Conservation (phyloP, 345 rosid genomes). For the Eucalyptus polyanthemos region DNA sequence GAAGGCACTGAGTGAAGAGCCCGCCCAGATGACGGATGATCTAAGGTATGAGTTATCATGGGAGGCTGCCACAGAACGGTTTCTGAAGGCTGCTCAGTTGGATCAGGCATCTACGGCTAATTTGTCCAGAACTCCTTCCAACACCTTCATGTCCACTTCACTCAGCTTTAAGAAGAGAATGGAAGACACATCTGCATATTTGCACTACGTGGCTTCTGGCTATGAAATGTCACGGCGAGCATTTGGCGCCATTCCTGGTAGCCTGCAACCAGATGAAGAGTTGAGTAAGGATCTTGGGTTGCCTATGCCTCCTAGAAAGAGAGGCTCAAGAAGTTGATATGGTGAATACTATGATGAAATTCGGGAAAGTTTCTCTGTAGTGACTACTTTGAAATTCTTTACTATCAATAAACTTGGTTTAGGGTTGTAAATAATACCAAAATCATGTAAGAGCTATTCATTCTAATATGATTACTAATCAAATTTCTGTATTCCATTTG, state of each 20-base stretch:
- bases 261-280: conserved; percentile 77
- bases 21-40: conserved; percentile 45
- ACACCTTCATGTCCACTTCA: conserved; percentile 12
- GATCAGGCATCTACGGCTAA: background rate
- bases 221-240: conserved; percentile 58
- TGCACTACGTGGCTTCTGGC: conserved; percentile 64
- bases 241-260: conserved; percentile 82
- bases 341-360: background rate
- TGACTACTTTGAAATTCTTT: background rate
- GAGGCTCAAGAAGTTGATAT: background rate
- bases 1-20: conserved; percentile 64
- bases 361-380: background rate
- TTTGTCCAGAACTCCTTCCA: conserved; percentile 1
- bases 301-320: background rate
- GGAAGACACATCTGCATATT: conserved; percentile 67
- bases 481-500: background rate
- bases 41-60: conserved; percentile 70
- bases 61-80: conserved; percentile 87
- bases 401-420: background rate
- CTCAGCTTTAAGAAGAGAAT: conserved; percentile 22
- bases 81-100: conserved; percentile 43
- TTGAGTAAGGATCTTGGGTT: conserved; percentile 70
- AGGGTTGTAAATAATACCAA: background rate
- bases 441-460: background rate
- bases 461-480: background rate